Evolutionary conservation across 2,329 filamentous ascomycete genomes (phyloP).

Genomic region (Cladophialophora exuberans): DNA sequence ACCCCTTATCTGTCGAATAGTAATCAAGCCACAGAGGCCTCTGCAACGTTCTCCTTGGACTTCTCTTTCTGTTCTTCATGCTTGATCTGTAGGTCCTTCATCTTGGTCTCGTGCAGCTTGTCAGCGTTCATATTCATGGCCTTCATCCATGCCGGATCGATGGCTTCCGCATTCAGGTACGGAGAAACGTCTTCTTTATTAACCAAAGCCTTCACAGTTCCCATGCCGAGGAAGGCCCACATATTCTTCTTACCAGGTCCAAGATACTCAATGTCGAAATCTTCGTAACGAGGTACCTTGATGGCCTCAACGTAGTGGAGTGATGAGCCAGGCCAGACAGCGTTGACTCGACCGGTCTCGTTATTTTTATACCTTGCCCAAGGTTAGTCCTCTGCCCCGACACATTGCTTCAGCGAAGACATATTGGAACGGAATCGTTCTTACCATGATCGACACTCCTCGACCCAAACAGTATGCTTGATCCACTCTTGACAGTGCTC

Average conservation of each 20-base stretch:
- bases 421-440: not conserved
- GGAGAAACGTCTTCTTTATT: slow-evolving; percentile 37
- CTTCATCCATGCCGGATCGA: slow-evolving; percentile 41
- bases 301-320: slow-evolving; percentile 54
- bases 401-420: slow-evolving; percentile 30
- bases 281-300: slow-evolving; percentile 47
- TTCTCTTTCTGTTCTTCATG: slow-evolving; percentile 22
- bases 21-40: slow-evolving; percentile 14
- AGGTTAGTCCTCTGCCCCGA: slow-evolving; percentile 36
- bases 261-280: slow-evolving; percentile 49
- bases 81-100: slow-evolving; percentile 27
- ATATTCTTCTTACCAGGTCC: slow-evolving; percentile 32
- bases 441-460: slow-evolving; percentile 47
- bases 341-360: slow-evolving; percentile 49
- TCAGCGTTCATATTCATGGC: slow-evolving; percentile 30
- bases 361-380: slow-evolving; percentile 42
- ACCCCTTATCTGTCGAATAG: not conserved
- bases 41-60: slow-evolving; percentile 23
- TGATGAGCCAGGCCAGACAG: slow-evolving; percentile 55
- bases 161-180: slow-evolving; percentile 38
- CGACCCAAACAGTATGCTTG: slow-evolving; percentile 55
- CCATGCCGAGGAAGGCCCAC: slow-evolving; percentile 41
- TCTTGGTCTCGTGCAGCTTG: slow-evolving; percentile 30
- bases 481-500: slow-evolving; percentile 51
- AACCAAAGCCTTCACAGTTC: slow-evolving; percentile 37